A percentile compares a stretch with the other conserved stretches of the same genome.
These are phyloP conservation scores for Suillus placidus DNA, from an alignment of 768 basidiomycete species.

Conservation along the genomic window DNA sequence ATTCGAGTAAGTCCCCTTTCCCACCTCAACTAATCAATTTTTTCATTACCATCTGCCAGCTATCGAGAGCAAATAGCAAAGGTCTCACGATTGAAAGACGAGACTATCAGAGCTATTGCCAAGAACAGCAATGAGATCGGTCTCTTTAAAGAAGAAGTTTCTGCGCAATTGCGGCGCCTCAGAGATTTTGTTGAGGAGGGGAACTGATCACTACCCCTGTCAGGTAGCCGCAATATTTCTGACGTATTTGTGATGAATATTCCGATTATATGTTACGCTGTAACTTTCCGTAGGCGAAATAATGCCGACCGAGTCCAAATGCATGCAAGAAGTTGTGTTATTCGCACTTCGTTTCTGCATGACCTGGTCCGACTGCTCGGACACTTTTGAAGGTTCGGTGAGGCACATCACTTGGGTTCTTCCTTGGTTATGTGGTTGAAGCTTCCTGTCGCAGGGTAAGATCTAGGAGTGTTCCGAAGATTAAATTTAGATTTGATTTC, in stretches of 20 bases:
- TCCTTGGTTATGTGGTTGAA: not conserved
- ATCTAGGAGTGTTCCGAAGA: not conserved
- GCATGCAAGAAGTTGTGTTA: not conserved
- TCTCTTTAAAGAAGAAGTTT: slow-evolving; percentile 78
- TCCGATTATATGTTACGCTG: not conserved
- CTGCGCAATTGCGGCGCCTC: slow-evolving; percentile 67
- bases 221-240: not conserved
- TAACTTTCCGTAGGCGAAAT: not conserved
- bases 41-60: slow-evolving; percentile 39
- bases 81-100: slow-evolving; percentile 72
- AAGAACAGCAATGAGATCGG: slow-evolving; percentile 86
- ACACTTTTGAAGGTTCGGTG: not conserved
- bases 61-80: slow-evolving; percentile 82
- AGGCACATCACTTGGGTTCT: not conserved
- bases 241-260: not conserved
- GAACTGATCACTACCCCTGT: slow-evolving; percentile 21
- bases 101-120: slow-evolving; percentile 77
- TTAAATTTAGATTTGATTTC: not conserved
- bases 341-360: not conserved
- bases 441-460: not conserved
- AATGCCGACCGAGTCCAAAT: not conserved
- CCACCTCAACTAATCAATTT: not conserved
- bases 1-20: slow-evolving; percentile 58
- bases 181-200: slow-evolving; percentile 67
- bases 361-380: not conserved